Evolutionary conservation across 768 basidiomycete species (phyloP).

Genomic region (Phylloporus scabripes): DNA sequence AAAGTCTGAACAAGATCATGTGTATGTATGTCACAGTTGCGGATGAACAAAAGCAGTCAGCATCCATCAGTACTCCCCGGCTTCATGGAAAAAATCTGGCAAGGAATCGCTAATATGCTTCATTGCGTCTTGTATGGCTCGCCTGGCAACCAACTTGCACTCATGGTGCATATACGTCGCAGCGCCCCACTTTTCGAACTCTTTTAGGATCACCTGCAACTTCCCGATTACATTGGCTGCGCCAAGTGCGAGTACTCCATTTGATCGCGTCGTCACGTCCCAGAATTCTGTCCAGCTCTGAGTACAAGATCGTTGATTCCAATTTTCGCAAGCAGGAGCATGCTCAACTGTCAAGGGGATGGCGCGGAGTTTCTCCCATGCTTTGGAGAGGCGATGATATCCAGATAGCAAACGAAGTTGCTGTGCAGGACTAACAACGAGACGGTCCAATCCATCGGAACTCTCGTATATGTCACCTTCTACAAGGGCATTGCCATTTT

Average conservation of each 20-base stretch:
- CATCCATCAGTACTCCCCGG: constrained; percentile 26
- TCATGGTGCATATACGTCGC: constrained; percentile 79
- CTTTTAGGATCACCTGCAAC: constrained; percentile 55
- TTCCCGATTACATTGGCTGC: constrained; percentile 65
- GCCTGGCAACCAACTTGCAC: constrained; percentile 55
- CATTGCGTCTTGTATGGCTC: constrained; percentile 49
- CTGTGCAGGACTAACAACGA: constrained; percentile 53
- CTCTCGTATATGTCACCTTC: constrained; percentile 32
- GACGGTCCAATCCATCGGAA: constrained; percentile 38
- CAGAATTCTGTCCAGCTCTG: constrained; percentile 76
- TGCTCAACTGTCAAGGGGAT: constrained; percentile 62
- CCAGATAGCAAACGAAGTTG: constrained; percentile 63
- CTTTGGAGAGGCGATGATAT: constrained; percentile 59
- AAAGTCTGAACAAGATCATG: constrained; percentile 11
- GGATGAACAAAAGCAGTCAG: neutral
- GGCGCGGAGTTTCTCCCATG: constrained; percentile 60
- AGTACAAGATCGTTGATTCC: constrained; percentile 68
- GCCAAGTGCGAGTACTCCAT: constrained; percentile 53
- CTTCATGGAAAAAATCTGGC: constrained; percentile 54
- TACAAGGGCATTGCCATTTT: constrained; percentile 9
- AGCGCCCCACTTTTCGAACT: constrained; percentile 65
- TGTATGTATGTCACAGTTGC: neutral
- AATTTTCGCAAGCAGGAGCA: constrained; percentile 55
- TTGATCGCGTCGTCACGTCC: constrained; percentile 67
- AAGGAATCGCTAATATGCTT: constrained; percentile 54